Evolutionary conservation across 2,329 filamentous ascomycete genomes (phyloP), one percentile per base, ranked within the genome.

Genomic region (Escovopsis sp.): DNA sequence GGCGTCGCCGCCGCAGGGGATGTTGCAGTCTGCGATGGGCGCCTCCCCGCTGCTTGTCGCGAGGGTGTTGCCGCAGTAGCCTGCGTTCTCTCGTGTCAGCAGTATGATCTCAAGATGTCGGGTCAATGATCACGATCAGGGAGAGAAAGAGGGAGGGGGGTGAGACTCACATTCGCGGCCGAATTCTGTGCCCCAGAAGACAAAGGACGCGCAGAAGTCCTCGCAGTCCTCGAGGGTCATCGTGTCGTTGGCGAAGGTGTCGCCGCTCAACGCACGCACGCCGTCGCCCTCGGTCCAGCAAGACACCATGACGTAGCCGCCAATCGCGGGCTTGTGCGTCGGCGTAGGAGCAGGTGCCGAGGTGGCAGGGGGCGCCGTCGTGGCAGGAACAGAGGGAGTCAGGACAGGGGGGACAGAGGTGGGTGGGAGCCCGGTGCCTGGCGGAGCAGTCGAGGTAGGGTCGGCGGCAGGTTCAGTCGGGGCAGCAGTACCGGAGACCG

Each of bases 171-270:
- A 72, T 52, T 73, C 69, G 25, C 66, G 59, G 9, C 68, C 67
- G 45, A 68, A 73, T 48, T 74, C 69, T 6, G 68, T 66, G 3
- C 64, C 70, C 57, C 64, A 72, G 48, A 67, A 71, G 37, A 58
- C 55, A 50, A 63, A 72, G 1, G 57, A 58, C 2, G 59, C 61
- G 57, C 68, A 72, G 53, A 64, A 67, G 2, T 47, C 46, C 57
- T 62, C 60, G 51, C 69, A 72, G 35, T 54, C 59, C 43, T 70
- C 67, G 9, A 70, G 53, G 2, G 68, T 72, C 68, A 72, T 71
- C 16, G 56, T 56, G 33, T 71, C 65, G 46, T 67, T 64, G 15
- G 62, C 64, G 39, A 62, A 66, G 5, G 55, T 47, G 4, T 56
- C 57, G 16, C 57, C 64, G 13, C 46, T 43, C 7, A 74, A 57